Base-by-base conservation (phyloP, 1,139 yeast species). In the Blastobotrys persicus region DNA sequence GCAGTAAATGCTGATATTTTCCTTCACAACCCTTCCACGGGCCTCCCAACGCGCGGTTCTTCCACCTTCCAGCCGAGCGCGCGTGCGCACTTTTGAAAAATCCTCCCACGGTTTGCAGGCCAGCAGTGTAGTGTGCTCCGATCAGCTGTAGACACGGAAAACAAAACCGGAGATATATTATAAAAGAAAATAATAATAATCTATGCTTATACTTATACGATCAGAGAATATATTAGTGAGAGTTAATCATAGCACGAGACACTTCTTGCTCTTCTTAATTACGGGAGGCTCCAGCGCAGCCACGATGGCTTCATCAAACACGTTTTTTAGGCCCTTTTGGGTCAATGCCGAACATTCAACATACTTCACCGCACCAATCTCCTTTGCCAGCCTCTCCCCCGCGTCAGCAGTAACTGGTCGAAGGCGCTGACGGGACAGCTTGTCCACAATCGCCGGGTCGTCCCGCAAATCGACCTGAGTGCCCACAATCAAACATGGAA, bases 341-440 rank as follows among this genome's bases (percentile, higher is more conserved):
- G 97, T 91, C 65, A 92, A 78, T n/a, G 98, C 98, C 13, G 97
- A 88, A 72, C 98, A 91, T 72, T 91, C 98, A 45, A 89, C 96
- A 69, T 92, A 92, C 70, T 91, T 91, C 48, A 92, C 96, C 12
- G 97, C 98, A 56, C 94, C 84, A 58, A 91, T 79, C 61, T 91
- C 97, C 69, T 86, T 85, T 42, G 98, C 97, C 59, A 92, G 78
- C 67, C 85, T 84, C 62, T 88, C 96, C 58, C 98, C 98, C 72
- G 82, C 85, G 58, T 88, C 96, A 50, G 83, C 77, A 51, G 88
- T 75, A 62, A 92, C 88, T 54, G 97, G 97, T 49, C 84, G 77
- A 66, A 88, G 83, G 67, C 88, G 88, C 69, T 91, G 96, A 71
- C 95, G 85, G 62, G 85, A 88, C 59, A 92, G 79, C 69, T 94